Evolutionary conservation across 1,284 basidiomycete species (phyloP).

Genomic region (Ustilago trichophora): DNA sequence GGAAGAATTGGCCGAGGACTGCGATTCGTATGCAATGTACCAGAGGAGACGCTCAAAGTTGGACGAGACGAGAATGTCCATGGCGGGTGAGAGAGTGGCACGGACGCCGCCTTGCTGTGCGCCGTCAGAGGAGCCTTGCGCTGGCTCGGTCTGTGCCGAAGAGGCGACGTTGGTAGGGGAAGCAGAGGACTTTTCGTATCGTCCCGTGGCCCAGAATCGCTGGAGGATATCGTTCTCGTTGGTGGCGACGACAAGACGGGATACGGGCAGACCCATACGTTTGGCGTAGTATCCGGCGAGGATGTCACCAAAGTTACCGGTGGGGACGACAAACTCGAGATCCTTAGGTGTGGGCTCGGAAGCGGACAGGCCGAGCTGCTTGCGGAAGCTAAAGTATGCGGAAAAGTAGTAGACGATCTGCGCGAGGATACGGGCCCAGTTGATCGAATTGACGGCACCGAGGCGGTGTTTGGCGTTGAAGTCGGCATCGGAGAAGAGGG

Average conservation of each 20-base stretch:
- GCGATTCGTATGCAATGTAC: constrained; percentile 86
- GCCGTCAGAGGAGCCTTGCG: constrained; percentile 61
- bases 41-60: constrained; percentile 97
- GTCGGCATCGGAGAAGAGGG: constrained; percentile 83
- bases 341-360: no score
- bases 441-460: constrained; percentile 98
- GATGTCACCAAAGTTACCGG: constrained; percentile 98
- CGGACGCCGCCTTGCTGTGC: constrained; percentile 72
- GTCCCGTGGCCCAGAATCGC: constrained; percentile 91
- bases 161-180: constrained; percentile 24
- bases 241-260: constrained; percentile 84
- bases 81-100: constrained; percentile 93
- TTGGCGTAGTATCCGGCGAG: constrained; percentile 97
- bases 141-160: constrained; percentile 70
- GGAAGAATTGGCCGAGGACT: constrained; percentile 65
- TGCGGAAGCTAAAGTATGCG: constrained; percentile 80
- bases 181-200: constrained; percentile 86
- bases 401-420: constrained; percentile 99
- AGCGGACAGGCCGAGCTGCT: constrained; percentile 68
- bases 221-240: constrained; percentile 98
- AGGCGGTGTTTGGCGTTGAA: constrained; percentile 91
- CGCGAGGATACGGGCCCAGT: constrained; percentile 98
- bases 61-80: constrained; percentile 97
- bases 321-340: constrained; percentile 79
- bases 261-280: constrained; percentile 88